phyloP scores from a whole-genome alignment of 2,329 filamentous ascomycete genomes.

The Trichoderma sp. region DNA sequence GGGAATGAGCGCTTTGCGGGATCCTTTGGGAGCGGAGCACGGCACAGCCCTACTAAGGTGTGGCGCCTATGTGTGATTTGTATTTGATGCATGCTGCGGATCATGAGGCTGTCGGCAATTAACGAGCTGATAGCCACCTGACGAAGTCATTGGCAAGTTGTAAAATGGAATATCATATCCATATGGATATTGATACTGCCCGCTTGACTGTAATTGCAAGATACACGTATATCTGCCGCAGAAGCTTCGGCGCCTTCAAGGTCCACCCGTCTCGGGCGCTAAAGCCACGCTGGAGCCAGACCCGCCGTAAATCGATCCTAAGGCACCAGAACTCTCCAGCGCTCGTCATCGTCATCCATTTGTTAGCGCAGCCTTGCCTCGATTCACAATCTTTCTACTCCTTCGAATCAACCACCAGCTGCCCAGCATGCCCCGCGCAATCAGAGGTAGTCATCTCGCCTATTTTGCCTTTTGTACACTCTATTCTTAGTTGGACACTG shows the following conservation, averaged over 20 bases:
- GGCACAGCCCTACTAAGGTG: neutral
- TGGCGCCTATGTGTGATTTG: neutral
- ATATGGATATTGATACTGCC: neutral
- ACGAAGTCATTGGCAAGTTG: neutral
- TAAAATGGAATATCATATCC: neutral
- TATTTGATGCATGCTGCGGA: neutral
- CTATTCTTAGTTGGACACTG: neutral
- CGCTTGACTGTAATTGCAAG: neutral
- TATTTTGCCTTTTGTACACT: too few species aligned
- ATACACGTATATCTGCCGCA: neutral
- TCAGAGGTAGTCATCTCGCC: constrained; percentile 47
- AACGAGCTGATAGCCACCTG: neutral
- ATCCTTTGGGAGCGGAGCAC: neutral
- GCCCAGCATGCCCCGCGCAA: constrained; percentile 56
- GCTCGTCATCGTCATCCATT: neutral
- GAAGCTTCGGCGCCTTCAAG: neutral
- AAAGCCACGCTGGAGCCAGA: constrained; percentile 7
- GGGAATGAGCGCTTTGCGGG: neutral
- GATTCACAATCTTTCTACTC: neutral
- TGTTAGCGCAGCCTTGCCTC: constrained; percentile 1
- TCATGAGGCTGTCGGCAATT: neutral
- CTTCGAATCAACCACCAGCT: neutral
- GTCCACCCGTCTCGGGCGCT: constrained; percentile 9
- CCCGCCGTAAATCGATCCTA: neutral
- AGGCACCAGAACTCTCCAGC: neutral